Conservation (phyloP, 1,139 yeast species). For the Yamadazyma oceani region DNA sequence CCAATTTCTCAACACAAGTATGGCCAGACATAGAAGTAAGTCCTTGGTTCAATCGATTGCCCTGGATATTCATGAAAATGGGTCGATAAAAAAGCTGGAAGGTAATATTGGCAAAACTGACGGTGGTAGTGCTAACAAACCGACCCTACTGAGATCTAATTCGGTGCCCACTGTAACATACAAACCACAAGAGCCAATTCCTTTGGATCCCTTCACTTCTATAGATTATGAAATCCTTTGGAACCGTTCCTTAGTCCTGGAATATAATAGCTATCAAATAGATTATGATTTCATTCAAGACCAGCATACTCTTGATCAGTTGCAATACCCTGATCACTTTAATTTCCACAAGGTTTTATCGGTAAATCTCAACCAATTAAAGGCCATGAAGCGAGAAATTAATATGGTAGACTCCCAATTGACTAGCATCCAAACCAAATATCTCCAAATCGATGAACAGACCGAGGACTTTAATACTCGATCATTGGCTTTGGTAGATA, state of each 20-base stretch:
- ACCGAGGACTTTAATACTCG: slow-evolving; percentile 64
- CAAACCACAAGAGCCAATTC: slow-evolving; percentile 3
- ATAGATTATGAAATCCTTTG: slow-evolving; percentile 35
- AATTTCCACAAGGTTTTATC: slow-evolving; percentile 45
- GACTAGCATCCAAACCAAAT: slow-evolving; percentile 34
- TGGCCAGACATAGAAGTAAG: slow-evolving; percentile 46
- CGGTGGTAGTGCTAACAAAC: neutral
- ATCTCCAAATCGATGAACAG: slow-evolving; percentile 56
- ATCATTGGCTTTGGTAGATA: slow-evolving; percentile 53
- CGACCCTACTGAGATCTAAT: slow-evolving; percentile 19
- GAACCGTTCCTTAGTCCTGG: slow-evolving; percentile 31
- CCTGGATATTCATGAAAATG: slow-evolving; percentile 33
- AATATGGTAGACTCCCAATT: slow-evolving; percentile 35
- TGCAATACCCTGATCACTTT: slow-evolving; percentile 20
- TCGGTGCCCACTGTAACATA: slow-evolving; percentile 13
- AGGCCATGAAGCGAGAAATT: slow-evolving; percentile 41
- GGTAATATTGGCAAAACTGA: too few relatives aligned
- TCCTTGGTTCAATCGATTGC: slow-evolving; percentile 52
- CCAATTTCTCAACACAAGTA: slow-evolving; percentile 14
- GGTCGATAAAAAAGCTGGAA: too few relatives aligned
- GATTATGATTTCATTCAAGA: slow-evolving; percentile 5
- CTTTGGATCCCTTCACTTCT: slow-evolving; percentile 36
- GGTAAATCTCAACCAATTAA: slow-evolving; percentile 32
- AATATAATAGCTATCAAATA: slow-evolving; percentile 11
- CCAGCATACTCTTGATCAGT: slow-evolving; percentile 4